Base-by-base conservation (phyloP, 192 early-diverging fungal species). In the Chytriomyces sp. region DNA sequence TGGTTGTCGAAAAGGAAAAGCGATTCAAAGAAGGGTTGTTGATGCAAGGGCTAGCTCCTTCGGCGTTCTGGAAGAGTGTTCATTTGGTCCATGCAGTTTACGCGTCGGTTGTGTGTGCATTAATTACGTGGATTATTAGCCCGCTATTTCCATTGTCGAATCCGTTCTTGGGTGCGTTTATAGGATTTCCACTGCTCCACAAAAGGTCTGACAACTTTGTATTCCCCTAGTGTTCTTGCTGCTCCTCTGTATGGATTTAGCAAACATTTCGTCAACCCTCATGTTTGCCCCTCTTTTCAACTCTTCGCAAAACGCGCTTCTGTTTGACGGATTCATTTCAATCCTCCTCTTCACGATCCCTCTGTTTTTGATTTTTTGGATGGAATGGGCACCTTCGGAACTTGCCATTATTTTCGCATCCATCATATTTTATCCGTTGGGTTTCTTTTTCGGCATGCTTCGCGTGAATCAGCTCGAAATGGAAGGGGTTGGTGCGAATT, bases 1-100 rank as follows among this genome's bases (percentile, higher is more conserved):
- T 92, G 57, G 87, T 92, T 0, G 72, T 86, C 7, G 91, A 92
- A 76, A 92, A 91, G 71, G 91, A 92, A 72, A 79, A 82, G 63
- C 87, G 87, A 65, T 67, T 92, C 69, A 82, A 86, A 20, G 82
- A 89, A 66, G 84, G 82, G 48, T 84, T 92, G 82, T 75, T 88
- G 46, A 91, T 91, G 84, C 90, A 91, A 84, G 91, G 91, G n/a
- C 82, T 92, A 6, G 13, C 47, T 11, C 79, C 76, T 2, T 71
- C 65, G 0, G 72, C 72, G 0, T 81, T 80, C 49, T 83, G 82
- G 82, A 8, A 76, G 5, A 65, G 64, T 13, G 46, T 67, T 16
- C 64, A 76, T 67, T 44, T 76, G 18, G 35, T 45, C 28, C 43
- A 76, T 23, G 28, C 64, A 13, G 45, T 28, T 11, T 64, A 53